phyloP scores from a whole-genome alignment of 176 grass and related monocot species.

The Lolium perenne region DNA sequence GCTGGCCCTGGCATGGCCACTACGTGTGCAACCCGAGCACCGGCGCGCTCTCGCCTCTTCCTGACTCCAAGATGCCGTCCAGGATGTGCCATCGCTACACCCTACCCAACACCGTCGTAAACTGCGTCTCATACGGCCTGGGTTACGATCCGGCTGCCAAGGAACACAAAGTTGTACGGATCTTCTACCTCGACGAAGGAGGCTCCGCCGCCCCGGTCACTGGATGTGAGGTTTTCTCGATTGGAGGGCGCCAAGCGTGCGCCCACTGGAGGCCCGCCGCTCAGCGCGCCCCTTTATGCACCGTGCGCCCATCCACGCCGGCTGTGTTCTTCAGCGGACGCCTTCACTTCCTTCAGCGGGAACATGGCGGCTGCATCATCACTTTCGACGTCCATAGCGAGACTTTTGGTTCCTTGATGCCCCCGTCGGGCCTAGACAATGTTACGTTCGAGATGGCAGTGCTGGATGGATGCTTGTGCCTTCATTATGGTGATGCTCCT shows the following conservation, averaged over 20 bases:
- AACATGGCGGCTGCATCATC: neutral
- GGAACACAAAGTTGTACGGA: neutral
- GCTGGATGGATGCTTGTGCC: neutral
- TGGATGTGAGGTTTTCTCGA: neutral
- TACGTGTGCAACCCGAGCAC: conserved; percentile 4
- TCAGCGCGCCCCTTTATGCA: neutral
- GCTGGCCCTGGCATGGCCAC: neutral
- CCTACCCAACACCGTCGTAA: neutral
- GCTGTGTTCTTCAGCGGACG: neutral
- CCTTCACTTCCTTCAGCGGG: neutral
- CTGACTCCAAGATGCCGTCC: neutral
- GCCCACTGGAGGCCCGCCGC: neutral
- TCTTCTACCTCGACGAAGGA: neutral
- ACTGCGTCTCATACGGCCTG: neutral
- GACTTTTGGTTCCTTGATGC: neutral
- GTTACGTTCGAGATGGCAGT: neutral
- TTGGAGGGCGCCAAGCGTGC: neutral
- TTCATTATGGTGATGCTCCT: neutral
- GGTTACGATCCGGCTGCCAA: neutral
- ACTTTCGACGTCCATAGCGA: neutral
- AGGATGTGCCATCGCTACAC: neutral
- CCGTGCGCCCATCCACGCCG: neutral
- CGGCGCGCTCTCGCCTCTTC: neutral
- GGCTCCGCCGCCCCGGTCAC: neutral
- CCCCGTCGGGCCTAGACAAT: neutral